phyloP scores from a whole-genome alignment of 768 basidiomycete species.

The Auricularia cornea region DNA sequence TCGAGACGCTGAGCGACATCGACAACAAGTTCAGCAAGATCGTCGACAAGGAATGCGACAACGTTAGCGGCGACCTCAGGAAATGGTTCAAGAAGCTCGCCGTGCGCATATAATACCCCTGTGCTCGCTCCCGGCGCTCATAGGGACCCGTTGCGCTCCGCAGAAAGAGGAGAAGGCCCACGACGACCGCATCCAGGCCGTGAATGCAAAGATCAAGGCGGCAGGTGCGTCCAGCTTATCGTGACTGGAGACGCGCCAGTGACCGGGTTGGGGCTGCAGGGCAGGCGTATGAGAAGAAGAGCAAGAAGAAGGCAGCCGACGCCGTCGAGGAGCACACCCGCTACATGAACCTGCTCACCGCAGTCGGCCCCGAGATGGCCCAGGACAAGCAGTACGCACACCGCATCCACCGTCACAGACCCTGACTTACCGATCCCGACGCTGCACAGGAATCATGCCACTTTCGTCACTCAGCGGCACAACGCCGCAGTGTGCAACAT shows the following conservation, averaged over 20 bases:
- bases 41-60: constrained; percentile 64
- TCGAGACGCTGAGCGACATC: constrained; percentile 62
- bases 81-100: constrained; percentile 83
- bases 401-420: not conserved
- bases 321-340: constrained; percentile 66
- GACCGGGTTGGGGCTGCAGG: constrained; percentile 36
- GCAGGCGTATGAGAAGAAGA: constrained; percentile 68
- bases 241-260: not conserved
- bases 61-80: constrained; percentile 57
- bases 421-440: not conserved
- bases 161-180: constrained; percentile 78
- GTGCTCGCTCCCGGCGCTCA: not conserved
- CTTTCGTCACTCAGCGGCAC: constrained; percentile 55
- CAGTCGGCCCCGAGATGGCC: constrained; percentile 68
- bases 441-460: constrained; percentile 52
- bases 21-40: constrained; percentile 68
- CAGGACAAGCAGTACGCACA: constrained; percentile 66
- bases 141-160: not conserved
- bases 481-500: constrained; percentile 47
- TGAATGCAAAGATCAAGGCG: constrained; percentile 69
- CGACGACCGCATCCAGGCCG: constrained; percentile 57
- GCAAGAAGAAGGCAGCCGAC: constrained; percentile 62
- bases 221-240: constrained; percentile 41
- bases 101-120: constrained; percentile 33
- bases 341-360: constrained; percentile 65